Conservation (phyloP, 441 rosid species). For the Eugenia klotzschiana region DNA sequence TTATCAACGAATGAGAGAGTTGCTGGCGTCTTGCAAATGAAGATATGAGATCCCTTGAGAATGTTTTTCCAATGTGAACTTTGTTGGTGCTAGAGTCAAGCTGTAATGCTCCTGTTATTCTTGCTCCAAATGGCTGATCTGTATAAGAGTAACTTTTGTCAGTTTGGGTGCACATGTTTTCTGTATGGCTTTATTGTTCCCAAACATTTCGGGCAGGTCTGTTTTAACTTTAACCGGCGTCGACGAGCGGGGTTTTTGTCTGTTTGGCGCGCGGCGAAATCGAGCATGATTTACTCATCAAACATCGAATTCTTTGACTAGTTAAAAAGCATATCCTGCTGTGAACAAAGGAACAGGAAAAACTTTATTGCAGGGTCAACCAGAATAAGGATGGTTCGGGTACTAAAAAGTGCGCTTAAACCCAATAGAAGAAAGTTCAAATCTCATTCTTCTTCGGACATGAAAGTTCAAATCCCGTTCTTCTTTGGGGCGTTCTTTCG, state of each 20-base stretch:
- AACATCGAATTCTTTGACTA: neutral
- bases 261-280: neutral
- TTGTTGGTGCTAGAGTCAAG: neutral
- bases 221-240: neutral
- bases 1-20: neutral
- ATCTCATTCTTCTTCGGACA: neutral
- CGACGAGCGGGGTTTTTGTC: neutral
- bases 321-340: neutral
- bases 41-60: neutral
- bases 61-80: neutral
- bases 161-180: neutral
- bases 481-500: neutral
- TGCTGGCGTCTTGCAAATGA: neutral
- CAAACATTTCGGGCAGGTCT: neutral
- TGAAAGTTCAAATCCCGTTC: neutral
- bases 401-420: neutral
- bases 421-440: neutral
- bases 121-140: neutral
- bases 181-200: neutral
- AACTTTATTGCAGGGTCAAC: neutral
- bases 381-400: neutral
- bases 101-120: neutral
- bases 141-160: neutral
- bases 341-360: neutral
- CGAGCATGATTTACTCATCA: neutral